phyloP scores from a whole-genome alignment of 768 basidiomycete species.

The Ramaria sp. region DNA sequence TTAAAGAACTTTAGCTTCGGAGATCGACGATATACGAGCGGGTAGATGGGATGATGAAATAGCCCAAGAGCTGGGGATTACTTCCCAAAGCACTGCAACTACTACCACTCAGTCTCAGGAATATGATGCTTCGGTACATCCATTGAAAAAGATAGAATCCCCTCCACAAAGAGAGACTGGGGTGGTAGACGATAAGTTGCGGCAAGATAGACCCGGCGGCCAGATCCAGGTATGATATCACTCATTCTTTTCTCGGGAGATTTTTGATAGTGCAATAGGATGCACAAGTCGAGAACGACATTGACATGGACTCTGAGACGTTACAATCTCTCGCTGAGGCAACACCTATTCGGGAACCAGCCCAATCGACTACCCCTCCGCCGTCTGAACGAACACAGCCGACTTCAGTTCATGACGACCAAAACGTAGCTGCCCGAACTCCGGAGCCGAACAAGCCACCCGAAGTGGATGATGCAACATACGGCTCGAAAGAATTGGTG shows the following conservation, averaged over 20 bases:
- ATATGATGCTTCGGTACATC: not conserved
- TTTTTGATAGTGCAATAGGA: not conserved
- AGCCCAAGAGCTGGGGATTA: conserved; percentile 20
- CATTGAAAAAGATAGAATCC: not conserved
- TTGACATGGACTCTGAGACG: not conserved
- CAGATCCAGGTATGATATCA: not conserved
- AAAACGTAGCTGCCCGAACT: not conserved
- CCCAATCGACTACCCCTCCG: not conserved
- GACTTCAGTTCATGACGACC: not conserved
- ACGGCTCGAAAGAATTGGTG: not conserved
- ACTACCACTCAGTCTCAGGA: not conserved
- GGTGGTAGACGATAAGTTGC: not conserved
- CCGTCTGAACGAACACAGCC: not conserved
- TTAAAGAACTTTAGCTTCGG: conserved; percentile 48
- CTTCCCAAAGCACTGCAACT: not conserved
- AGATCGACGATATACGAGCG: conserved; percentile 67
- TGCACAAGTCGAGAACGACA: not conserved
- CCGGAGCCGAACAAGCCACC: not conserved
- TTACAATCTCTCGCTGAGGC: not conserved
- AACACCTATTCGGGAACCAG: not conserved
- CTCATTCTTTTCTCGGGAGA: not conserved
- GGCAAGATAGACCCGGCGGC: not conserved
- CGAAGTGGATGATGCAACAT: not conserved
- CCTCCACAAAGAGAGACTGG: not conserved
- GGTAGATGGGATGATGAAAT: conserved; percentile 55